phyloP scores from a whole-genome alignment of 345 rosid species.

The Hibiscus syriacus region DNA sequence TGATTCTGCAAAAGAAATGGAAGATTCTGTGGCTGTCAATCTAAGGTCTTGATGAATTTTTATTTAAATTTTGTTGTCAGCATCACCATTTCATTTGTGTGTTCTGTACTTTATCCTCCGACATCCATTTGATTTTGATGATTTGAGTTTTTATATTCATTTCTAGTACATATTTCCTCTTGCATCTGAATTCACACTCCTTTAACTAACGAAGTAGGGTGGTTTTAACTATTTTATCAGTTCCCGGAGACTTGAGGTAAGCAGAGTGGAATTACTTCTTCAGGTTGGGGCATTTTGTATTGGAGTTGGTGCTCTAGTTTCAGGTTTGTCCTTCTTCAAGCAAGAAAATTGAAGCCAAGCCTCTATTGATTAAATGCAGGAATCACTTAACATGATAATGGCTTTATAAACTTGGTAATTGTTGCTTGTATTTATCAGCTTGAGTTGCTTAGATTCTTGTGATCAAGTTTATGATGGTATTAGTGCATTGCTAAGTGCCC shows the following conservation, averaged over 20 bases:
- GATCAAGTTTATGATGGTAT: too few species aligned
- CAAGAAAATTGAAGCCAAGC: conserved; percentile 2
- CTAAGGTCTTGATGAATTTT: conserved; percentile 46
- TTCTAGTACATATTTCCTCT: not conserved
- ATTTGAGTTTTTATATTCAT: not conserved
- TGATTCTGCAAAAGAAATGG: conserved; percentile 94
- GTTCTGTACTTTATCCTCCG: not conserved
- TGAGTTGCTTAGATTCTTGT: too few species aligned
- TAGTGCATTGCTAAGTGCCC: not conserved
- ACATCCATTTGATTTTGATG: not conserved
- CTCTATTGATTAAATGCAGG: not conserved
- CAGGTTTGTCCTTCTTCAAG: conserved; percentile 41
- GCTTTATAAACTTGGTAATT: not conserved
- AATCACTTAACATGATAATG: not conserved
- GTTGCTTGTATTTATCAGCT: not conserved
- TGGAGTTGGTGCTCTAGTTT: conserved; percentile 80
- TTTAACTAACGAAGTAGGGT: not conserved
- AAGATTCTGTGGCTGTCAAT: conserved; percentile 93
- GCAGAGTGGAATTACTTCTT: conserved; percentile 91
- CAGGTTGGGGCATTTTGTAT: conserved; percentile 92
- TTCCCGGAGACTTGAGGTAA: conserved; percentile 92
- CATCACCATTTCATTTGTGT: conserved; percentile 4
- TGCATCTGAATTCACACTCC: not conserved
- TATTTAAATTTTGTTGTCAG: not conserved
- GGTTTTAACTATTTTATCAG: conserved; percentile 27